phyloP scores from a whole-genome alignment of 2,329 filamentous ascomycete genomes.

The Scytalidium sp. region DNA sequence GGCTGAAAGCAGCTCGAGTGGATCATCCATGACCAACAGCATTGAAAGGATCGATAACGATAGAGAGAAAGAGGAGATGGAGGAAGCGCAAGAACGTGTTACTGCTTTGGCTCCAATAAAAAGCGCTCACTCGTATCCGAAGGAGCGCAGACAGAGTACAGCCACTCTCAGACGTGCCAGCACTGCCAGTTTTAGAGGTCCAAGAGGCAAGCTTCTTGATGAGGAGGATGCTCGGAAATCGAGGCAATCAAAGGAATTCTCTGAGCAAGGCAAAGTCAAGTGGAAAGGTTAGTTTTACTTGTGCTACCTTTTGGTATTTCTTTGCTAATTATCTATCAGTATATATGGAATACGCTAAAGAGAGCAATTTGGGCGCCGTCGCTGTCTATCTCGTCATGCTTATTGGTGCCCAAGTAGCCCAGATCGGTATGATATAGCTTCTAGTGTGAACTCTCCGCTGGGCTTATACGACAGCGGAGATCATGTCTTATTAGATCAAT shows the following conservation, averaged over 20 bases:
- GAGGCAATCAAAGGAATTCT: slow-evolving; percentile 81
- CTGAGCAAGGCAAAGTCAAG: slow-evolving; percentile 96
- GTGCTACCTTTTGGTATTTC: not conserved
- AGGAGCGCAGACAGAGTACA: slow-evolving; percentile 66
- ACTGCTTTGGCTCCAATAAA: slow-evolving; percentile 77
- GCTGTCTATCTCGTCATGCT: slow-evolving; percentile 74
- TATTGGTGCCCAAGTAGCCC: slow-evolving; percentile 75
- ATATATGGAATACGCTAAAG: slow-evolving; percentile 91
- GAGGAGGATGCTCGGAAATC: slow-evolving; percentile 79
- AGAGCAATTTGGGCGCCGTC: slow-evolving; percentile 86
- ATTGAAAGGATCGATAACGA: slow-evolving; percentile 47
- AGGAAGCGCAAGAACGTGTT: slow-evolving; percentile 74
- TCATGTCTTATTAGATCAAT: not conserved
- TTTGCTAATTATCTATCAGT: slow-evolving; percentile 41
- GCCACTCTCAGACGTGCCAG: slow-evolving; percentile 85
- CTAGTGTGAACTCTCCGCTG: too few relatives aligned
- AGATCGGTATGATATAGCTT: slow-evolving; percentile 58
- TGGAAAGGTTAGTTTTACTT: slow-evolving; percentile 57
- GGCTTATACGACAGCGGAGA: slow-evolving; percentile 8
- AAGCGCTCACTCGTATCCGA: slow-evolving; percentile 44
- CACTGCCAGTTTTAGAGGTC: slow-evolving; percentile 83
- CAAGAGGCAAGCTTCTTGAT: slow-evolving; percentile 78
- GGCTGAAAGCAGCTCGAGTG: slow-evolving; percentile 49
- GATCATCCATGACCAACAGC: slow-evolving; percentile 56
- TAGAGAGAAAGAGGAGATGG: slow-evolving; percentile 57